Base-by-base conservation (phyloP, 768 basidiomycete genomes). In the Austroboletus eburneus region DNA sequence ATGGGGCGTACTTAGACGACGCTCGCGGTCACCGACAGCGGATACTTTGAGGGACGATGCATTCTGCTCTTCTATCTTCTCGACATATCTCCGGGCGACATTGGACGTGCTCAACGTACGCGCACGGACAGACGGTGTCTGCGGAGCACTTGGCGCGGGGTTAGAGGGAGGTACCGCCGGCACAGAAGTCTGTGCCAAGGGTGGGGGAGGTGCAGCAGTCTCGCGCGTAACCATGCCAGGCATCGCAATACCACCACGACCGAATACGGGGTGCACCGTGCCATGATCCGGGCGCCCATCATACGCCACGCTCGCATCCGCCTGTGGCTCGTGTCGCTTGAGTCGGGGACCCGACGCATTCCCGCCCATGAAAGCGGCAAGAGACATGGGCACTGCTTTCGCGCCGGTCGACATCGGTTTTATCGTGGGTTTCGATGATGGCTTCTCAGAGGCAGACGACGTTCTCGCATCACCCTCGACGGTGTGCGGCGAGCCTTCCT, bases 321-420 rank as follows among this genome's bases (percentile, higher is more conserved):
- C 72, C 60, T 91, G 89, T 4, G 87, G 81, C 16, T 81, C 80
- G 56, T 81, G 87, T 47, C 73, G 78, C 52, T 77, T 89, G 35
- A 91, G 73, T 30, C 83, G 74, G 4, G 87, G 87, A 20, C 87
- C 89, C 35, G 79, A 76, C 13, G 83, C 87, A 22, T 73, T 78
- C 7, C 89, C 87, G 30, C 89, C 89, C 54, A 91, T 91, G 62
- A 91, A 88, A 2, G 83, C 77, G 0, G 89, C 88, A 22, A 91
- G 74, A 3, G 89, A 91, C 9, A 85, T 80, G 10, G 80, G 71
- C 34, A 76, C 70, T 3, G 73, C 50, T 42, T 67, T 73, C 38
- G 14, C 10, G 17, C 55, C 52, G 14, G 49, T 39, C 36, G 52
- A 32, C 3, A 32, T 18, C 30, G 43, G 13, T 23, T 55, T 60